Evolutionary conservation across 768 basidiomycete species (phyloP).

Genomic region (Panaeolus papilionaceus): DNA sequence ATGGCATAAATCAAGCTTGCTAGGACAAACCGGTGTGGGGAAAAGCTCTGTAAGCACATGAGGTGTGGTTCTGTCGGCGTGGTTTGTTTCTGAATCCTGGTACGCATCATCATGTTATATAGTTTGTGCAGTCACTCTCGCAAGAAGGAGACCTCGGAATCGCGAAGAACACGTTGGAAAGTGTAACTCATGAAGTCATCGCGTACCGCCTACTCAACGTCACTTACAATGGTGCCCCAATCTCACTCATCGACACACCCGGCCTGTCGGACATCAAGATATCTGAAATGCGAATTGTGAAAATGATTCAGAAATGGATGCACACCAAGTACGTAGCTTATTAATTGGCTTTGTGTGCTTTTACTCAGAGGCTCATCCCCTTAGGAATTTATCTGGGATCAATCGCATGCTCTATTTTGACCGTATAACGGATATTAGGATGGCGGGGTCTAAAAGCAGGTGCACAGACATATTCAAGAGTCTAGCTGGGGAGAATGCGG

Average conservation of each 20-base stretch:
- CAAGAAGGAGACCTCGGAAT: not conserved
- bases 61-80: not conserved
- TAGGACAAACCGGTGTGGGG: not conserved
- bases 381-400: not conserved
- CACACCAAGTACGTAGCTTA: not conserved
- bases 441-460: not conserved
- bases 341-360: not conserved
- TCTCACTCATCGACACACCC: conserved; percentile 2
- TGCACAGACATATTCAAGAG: not conserved
- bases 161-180: conserved; percentile 2
- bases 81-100: not conserved
- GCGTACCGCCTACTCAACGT: not conserved
- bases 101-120: not conserved
- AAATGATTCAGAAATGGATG: conserved; percentile 9
- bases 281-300: conserved; percentile 9
- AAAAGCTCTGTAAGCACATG: not conserved
- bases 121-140: not conserved
- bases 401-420: conserved; percentile 7
- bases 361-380: not conserved
- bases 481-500: not conserved
- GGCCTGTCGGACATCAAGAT: not conserved
- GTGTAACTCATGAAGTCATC: not conserved
- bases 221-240: conserved; percentile 6
- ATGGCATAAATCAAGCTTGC: not conserved
- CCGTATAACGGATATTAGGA: not conserved